Conservation (phyloP, 139 green algal species). For the Deuterostichococcus epilithicus region DNA sequence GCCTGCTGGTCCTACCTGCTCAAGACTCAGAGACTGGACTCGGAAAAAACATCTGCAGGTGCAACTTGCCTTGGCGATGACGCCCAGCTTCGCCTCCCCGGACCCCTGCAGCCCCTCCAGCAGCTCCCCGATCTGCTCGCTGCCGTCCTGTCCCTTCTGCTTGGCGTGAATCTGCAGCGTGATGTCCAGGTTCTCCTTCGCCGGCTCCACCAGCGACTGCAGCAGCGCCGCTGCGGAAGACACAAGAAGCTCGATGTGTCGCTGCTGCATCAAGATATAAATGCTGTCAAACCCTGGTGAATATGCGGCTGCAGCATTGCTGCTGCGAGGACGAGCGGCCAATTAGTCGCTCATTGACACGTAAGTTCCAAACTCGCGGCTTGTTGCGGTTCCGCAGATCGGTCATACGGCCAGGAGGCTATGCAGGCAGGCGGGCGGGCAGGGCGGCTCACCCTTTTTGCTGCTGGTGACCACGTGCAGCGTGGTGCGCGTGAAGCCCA, state of each 20-base stretch:
- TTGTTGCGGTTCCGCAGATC: no score
- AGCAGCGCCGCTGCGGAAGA: constrained; percentile 50
- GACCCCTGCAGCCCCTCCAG: constrained; percentile 39
- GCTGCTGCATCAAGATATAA: background rate
- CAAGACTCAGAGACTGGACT: no score
- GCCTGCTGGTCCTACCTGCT: no score
- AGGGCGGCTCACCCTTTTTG: constrained; percentile 79
- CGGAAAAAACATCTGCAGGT: no score
- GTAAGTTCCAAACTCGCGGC: no score
- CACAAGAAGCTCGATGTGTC: background rate
- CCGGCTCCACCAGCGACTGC: constrained; percentile 39
- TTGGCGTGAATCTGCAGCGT: constrained; percentile 63
- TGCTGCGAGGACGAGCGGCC: no score
- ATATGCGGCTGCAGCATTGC: no score
- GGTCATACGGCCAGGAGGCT: no score
- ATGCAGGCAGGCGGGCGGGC: background rate
- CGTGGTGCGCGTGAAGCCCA: constrained; percentile 70
- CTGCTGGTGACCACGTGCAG: constrained; percentile 77
- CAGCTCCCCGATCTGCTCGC: constrained; percentile 48
- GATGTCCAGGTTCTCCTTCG: constrained; percentile 31
- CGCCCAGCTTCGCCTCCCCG: constrained; percentile 43
- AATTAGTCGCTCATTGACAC: no score
- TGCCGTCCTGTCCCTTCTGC: constrained; percentile 76
- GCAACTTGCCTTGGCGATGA: constrained; percentile 50
- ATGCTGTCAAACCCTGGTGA: no score